Evolutionary conservation across 2,329 filamentous ascomycete species (phyloP), one percentile per base, ranked within the genome.

Genomic region (Scytalidium sp.): DNA sequence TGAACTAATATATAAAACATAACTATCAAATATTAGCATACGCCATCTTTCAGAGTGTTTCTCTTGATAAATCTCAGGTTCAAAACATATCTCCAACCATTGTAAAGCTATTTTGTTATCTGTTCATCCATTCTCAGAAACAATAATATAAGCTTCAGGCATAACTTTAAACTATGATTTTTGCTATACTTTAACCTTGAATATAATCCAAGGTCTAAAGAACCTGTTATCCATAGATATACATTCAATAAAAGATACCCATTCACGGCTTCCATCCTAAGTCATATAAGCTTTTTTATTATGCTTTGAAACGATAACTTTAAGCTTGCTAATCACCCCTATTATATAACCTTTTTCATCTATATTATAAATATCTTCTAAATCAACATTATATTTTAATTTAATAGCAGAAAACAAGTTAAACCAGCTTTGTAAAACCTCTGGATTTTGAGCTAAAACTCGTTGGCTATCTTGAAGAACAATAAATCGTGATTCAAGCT

Each of bases 331-430:
- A 29, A 29, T 29, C 7, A 29, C 25, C 25, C 25, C 25, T 29
- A 8, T 7, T 13, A 29, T 29, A 29, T 8, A 29, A 7, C 25
- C 25, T 13, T 29, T 29, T 29, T 29, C 25, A 13, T 29, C 25
- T 13, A 29, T 29, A 29, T 29, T 29, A 13, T 29, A 29, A 8
- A 29, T 29, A 29, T 29, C 25, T 13, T 13, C 13, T 8, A 29
- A 8, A 29, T 29, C 20, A 41, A 47, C 41, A 59, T 21, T 46
- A 56, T 41, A 43, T 55, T 49, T 55, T 58, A 44, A 55, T 58
- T 32, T 50, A 56, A 20, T 29, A 19, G 22, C 8, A 8, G 8
- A 19, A 29, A 29, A 29, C 7, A 29, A 13, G 13, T 7, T 29
- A 29, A 29, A 29, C 8, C 13, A 29, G 7, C 25, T 7, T 29